These are phyloP conservation scores for Herpotrichia juniperi DNA, from an alignment of 2,329 filamentous ascomycete genomes.

Conservation along the genomic window DNA sequence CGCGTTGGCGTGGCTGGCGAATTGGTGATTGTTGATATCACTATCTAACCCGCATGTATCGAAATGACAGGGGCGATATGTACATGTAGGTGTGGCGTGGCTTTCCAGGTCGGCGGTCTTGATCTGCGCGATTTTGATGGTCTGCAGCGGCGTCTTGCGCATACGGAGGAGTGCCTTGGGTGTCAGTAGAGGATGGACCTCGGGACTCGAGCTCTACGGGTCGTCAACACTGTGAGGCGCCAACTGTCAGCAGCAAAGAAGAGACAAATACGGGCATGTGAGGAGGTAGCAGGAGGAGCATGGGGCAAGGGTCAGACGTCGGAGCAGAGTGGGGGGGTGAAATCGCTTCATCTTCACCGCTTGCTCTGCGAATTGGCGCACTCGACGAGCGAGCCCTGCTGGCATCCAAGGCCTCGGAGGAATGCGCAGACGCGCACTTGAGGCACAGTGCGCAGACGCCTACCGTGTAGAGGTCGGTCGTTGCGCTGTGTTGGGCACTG, in stretches of 20 bases:
- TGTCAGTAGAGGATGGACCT: too few species aligned
- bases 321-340: conserved; percentile 1
- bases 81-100: background rate
- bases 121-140: conserved; percentile 7
- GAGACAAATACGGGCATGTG: background rate
- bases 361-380: conserved; percentile 4
- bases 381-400: background rate
- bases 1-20: background rate
- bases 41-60: background rate
- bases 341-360: too few species aligned
- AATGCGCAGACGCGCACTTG: background rate
- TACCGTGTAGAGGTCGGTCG: too few species aligned
- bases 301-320: background rate
- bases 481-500: too few species aligned
- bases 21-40: background rate
- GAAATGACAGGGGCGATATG: background rate
- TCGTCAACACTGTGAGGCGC: too few species aligned
- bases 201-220: too few species aligned
- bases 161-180: too few species aligned
- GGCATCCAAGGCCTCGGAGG: background rate
- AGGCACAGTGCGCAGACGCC: background rate
- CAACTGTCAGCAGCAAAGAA: too few species aligned
- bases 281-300: background rate
- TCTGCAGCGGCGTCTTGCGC: too few species aligned
- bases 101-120: background rate